Evolutionary conservation across 345 rosid genomes (phyloP).

Genomic region (Turnera subulata): DNA sequence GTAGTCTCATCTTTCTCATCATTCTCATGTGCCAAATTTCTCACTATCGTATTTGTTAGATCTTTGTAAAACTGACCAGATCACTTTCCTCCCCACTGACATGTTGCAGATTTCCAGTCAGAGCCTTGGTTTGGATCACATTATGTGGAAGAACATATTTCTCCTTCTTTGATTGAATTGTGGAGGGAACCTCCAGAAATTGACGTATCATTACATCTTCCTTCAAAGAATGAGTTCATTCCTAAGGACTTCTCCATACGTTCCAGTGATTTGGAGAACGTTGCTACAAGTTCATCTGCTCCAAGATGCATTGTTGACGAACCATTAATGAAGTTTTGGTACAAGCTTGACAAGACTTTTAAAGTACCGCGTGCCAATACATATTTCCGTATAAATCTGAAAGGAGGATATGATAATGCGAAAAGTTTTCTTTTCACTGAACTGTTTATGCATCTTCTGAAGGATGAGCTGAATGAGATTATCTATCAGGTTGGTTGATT

Average conservation of each 20-base stretch:
- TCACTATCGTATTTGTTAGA: background rate
- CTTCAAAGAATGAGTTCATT: conserved; percentile 75
- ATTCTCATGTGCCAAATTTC: background rate
- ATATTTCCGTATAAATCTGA: conserved; percentile 79
- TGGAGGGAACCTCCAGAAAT: conserved; percentile 80
- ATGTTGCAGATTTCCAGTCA: conserved; percentile 46
- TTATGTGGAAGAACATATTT: conserved; percentile 64
- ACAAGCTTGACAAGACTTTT: conserved; percentile 81
- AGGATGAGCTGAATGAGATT: conserved; percentile 87
- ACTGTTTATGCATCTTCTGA: conserved; percentile 77
- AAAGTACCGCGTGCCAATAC: conserved; percentile 87
- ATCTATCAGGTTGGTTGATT: conserved; percentile 71
- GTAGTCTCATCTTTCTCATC: background rate
- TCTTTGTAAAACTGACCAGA: background rate
- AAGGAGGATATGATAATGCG: conserved; percentile 63
- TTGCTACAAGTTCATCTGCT: conserved; percentile 28
- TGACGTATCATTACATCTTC: conserved; percentile 68
- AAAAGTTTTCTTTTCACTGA: conserved; percentile 75
- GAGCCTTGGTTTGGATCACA: conserved; percentile 95
- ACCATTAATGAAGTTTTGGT: conserved; percentile 84
- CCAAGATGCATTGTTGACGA: conserved; percentile 75
- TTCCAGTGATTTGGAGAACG: conserved; percentile 33
- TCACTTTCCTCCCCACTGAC: background rate
- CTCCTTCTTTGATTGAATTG: conserved; percentile 55
- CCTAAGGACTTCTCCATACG: conserved; percentile 76